Percentiles rank a stretch among this genome's conserved stretches.
These are phyloP conservation scores for Umbelopsis sp. DNA, from an alignment of 371 early-diverging fungal species.

Conservation along the genomic window DNA sequence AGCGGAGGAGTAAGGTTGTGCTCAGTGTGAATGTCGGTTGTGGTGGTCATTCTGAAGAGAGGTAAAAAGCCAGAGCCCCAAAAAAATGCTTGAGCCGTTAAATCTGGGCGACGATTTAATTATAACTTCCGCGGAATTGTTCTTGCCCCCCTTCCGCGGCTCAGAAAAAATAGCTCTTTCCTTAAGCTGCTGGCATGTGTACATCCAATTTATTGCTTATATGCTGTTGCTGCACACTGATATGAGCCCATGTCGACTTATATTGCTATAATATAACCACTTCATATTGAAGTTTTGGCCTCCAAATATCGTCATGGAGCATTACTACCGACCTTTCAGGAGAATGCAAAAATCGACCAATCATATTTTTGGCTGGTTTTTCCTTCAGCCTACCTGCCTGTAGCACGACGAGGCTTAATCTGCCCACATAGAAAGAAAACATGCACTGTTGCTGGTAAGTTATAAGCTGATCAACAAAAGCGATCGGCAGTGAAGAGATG, in stretches of 20 bases:
- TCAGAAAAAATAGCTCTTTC: not conserved
- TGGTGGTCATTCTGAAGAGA: conserved; percentile 13
- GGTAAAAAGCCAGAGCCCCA: not conserved
- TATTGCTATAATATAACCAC: too few relatives aligned
- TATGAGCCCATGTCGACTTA: not conserved
- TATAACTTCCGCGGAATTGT: conserved; percentile 13
- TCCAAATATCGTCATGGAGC: too few relatives aligned
- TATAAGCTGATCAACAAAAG: too few relatives aligned
- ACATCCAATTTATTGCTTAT: not conserved
- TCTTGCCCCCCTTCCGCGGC: not conserved
- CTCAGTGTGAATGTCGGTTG: not conserved
- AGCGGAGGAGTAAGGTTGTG: conserved; percentile 11
- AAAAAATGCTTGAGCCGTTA: not conserved
- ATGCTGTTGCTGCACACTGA: not conserved
- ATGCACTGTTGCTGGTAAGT: too few relatives aligned
- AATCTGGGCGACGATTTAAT: not conserved
- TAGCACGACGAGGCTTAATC: too few relatives aligned
- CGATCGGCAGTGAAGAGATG: too few relatives aligned
- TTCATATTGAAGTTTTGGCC: too few relatives aligned
- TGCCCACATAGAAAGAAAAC: too few relatives aligned
- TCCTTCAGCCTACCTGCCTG: too few relatives aligned
- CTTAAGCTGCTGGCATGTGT: not conserved
- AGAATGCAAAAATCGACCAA: too few relatives aligned
- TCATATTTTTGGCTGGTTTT: too few relatives aligned
- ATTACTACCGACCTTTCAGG: too few relatives aligned